These are phyloP conservation scores for Sugiyamaella mastotermitis DNA, from an alignment of 805 yeast species.

Conservation along the genomic window DNA sequence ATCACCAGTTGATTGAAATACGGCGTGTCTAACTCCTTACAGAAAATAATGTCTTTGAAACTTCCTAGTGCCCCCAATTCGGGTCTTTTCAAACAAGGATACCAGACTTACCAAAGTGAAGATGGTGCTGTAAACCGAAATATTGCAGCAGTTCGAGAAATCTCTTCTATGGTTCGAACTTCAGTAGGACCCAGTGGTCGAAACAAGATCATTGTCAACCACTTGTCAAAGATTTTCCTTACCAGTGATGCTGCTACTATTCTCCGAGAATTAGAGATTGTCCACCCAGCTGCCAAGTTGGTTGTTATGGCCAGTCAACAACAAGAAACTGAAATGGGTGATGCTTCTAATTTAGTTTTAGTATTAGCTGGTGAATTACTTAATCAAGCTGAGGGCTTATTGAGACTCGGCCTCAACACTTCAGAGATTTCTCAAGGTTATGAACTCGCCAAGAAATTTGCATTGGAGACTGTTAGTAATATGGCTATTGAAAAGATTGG, in stretches of 20 bases:
- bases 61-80: conserved; percentile 90
- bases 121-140: conserved; percentile 94
- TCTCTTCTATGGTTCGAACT: conserved; percentile 83
- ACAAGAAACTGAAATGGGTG: conserved; percentile 97
- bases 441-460: conserved; percentile 76
- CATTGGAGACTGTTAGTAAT: conserved; percentile 51
- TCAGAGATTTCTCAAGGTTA: conserved; percentile 92
- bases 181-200: conserved; percentile 98
- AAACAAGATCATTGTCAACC: conserved; percentile 90
- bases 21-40: not conserved
- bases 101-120: conserved; percentile 74
- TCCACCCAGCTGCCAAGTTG: conserved; percentile 95
- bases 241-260: conserved; percentile 99
- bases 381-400: conserved; percentile 76
- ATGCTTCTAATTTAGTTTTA: conserved; percentile 86
- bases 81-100: conserved; percentile 93
- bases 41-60: conserved; percentile 65
- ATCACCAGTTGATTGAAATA: no score
- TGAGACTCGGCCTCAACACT: conserved; percentile 80
- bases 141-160: conserved; percentile 90
- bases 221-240: conserved; percentile 76
- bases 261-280: conserved; percentile 85
- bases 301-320: conserved; percentile 95
- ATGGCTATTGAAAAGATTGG: conserved; percentile 47
- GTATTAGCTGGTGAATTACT: conserved; percentile 90